These are phyloP conservation scores for Helianthus tuberosus DNA, from an alignment of 129 eudicot genomes.

Conservation along the genomic window DNA sequence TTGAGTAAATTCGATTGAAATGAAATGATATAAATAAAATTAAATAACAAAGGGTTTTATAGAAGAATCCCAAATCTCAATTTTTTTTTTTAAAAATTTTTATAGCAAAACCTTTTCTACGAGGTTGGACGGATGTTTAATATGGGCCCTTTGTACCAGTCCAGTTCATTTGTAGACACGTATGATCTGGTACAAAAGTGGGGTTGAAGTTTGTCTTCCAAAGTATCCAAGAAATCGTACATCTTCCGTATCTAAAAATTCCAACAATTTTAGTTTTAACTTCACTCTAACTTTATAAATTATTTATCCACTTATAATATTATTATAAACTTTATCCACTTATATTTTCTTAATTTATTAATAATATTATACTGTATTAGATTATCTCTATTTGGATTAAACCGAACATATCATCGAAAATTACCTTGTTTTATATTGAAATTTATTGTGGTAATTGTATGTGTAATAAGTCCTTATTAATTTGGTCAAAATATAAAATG, in stretches of 20 bases:
- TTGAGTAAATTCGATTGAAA: too few species aligned
- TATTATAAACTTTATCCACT: not conserved
- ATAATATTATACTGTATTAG: not conserved
- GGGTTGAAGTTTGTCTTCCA: constrained; percentile 26
- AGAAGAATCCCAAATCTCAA: too few species aligned
- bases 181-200: constrained; percentile 22
- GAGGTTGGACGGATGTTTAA: not conserved
- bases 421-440: not conserved
- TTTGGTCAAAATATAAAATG: too few species aligned
- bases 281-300: not conserved
- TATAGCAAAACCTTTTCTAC: not conserved
- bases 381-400: not conserved
- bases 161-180: constrained; percentile 28
- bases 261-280: too few species aligned
- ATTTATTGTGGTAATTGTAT: too few species aligned
- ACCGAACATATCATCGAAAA: not conserved
- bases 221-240: constrained; percentile 28
- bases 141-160: constrained; percentile 26
- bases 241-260: constrained; percentile 10
- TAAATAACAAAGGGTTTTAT: too few species aligned
- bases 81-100: too few species aligned
- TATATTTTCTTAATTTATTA: not conserved
- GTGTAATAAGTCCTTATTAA: too few species aligned
- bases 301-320: not conserved
- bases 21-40: too few species aligned